phyloP scores from a whole-genome alignment of 305 asterid genomes.

The Rubia tinctorum region DNA sequence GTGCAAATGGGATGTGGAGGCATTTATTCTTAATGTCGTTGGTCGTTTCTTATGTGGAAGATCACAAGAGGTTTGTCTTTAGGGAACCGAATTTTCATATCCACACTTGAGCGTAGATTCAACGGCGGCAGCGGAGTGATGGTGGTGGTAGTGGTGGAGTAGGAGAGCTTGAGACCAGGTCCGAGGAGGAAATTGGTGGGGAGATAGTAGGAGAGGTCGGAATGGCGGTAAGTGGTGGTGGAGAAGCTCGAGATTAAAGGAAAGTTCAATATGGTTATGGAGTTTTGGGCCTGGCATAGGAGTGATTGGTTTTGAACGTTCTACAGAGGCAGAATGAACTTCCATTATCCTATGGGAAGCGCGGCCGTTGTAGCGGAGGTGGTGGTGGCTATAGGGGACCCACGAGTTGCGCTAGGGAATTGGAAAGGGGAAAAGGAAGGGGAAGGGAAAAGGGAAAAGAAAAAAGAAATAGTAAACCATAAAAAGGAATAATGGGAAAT shows the following conservation, averaged over 20 bases:
- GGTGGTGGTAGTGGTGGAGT: slow-evolving; percentile 43
- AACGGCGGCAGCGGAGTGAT: slow-evolving; percentile 39
- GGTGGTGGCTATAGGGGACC: too few relatives aligned
- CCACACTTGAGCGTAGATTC: slow-evolving; percentile 63
- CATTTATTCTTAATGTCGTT: too few relatives aligned
- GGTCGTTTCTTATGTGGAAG: slow-evolving; percentile 13
- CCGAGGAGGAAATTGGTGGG: slow-evolving; percentile 65
- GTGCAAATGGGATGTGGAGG: too few relatives aligned
- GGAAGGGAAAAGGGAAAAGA: too few relatives aligned
- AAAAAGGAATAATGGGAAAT: too few relatives aligned
- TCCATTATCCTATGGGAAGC: too few relatives aligned
- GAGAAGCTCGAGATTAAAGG: slow-evolving; percentile 81
- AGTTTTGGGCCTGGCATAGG: slow-evolving; percentile 75
- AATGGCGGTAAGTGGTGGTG: slow-evolving; percentile 75
- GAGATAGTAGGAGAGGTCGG: slow-evolving; percentile 72
- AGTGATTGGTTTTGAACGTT: slow-evolving; percentile 41
- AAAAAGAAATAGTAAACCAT: too few relatives aligned
- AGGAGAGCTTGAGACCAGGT: slow-evolving; percentile 69
- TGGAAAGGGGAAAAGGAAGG: too few relatives aligned
- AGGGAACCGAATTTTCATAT: slow-evolving; percentile 75
- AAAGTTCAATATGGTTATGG: slow-evolving; percentile 62
- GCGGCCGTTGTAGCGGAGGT: too few relatives aligned
- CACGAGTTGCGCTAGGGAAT: too few relatives aligned
- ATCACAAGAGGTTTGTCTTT: slow-evolving; percentile 67
- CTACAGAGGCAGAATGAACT: slow-evolving; percentile 4